phyloP scores from a whole-genome alignment of 2,329 filamentous ascomycete genomes.

The Aspergillus fructus region DNA sequence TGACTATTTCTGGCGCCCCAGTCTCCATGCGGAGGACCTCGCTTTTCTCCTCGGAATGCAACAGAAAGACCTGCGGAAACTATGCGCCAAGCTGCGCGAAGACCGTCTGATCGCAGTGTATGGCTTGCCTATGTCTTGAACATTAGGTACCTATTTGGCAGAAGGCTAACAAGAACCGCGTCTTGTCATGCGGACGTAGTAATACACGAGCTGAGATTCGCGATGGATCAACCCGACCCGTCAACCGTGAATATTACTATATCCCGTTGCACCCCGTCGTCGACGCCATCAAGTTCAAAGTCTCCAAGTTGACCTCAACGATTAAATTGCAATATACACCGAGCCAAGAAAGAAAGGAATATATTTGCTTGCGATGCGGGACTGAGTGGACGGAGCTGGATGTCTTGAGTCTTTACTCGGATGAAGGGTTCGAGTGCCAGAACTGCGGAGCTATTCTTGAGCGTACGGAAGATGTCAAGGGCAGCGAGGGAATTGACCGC shows the following conservation, averaged over 20 bases:
- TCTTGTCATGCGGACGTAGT: constrained; percentile 39
- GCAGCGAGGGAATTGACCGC: constrained; percentile 43
- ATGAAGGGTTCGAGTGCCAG: constrained; percentile 76
- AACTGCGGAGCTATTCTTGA: constrained; percentile 61
- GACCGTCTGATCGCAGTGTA: constrained; percentile 83
- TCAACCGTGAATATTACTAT: constrained; percentile 91
- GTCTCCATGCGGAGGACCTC: constrained; percentile 82
- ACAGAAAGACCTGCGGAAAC: constrained; percentile 85
- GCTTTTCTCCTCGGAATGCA: constrained; percentile 85
- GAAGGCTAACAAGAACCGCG: constrained; percentile 2
- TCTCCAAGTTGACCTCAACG: constrained; percentile 82
- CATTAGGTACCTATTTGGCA: background rate
- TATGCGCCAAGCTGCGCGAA: constrained; percentile 80
- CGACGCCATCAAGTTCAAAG: constrained; percentile 92
- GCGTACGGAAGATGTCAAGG: constrained; percentile 46
- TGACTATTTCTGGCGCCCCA: constrained; percentile 26
- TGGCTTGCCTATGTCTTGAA: constrained; percentile 28
- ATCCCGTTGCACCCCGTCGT: constrained; percentile 93
- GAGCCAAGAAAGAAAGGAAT: constrained; percentile 86
- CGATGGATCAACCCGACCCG: constrained; percentile 77
- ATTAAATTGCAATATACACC: constrained; percentile 82
- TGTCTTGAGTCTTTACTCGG: constrained; percentile 71
- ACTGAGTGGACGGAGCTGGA: constrained; percentile 88
- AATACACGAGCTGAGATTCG: constrained; percentile 74
- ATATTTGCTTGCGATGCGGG: constrained; percentile 77